Conservation (phyloP, 2,329 filamentous ascomycete genomes). For the Pezicula carpinea region DNA sequence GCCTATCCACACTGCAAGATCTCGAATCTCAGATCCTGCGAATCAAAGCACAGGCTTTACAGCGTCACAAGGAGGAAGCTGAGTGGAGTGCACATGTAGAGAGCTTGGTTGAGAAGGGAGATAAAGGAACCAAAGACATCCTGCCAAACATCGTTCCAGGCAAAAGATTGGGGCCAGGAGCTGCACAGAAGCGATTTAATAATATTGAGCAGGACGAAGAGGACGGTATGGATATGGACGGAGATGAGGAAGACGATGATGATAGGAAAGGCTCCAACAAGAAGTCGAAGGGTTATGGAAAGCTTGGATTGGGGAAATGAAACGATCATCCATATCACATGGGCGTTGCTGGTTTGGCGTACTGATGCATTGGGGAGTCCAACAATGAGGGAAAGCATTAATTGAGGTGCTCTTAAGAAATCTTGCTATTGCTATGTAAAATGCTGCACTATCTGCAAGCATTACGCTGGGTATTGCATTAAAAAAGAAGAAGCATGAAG, state of each 20-base stretch:
- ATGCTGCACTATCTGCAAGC: neutral
- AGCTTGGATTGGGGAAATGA: constrained; percentile 3
- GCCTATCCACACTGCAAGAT: constrained; percentile 65
- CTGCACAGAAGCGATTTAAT: constrained; percentile 16
- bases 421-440: neutral
- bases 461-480: neutral
- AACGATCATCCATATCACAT: too few relatives aligned
- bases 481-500: neutral
- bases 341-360: neutral
- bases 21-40: constrained; percentile 70
- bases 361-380: constrained; percentile 3
- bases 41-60: constrained; percentile 56
- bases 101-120: constrained; percentile 16
- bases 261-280: constrained; percentile 47
- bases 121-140: constrained; percentile 43
- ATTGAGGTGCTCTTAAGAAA: too few relatives aligned
- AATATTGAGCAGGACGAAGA: constrained; percentile 43
- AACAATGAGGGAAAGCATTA: neutral
- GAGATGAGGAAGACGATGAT: constrained; percentile 46
- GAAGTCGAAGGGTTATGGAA: constrained; percentile 41
- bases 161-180: constrained; percentile 16
- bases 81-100: constrained; percentile 26
- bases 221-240: constrained; percentile 51
- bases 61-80: constrained; percentile 39
- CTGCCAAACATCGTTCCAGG: constrained; percentile 3